Conservation (phyloP, 2,329 filamentous ascomycete genomes). For the Penicillium sp. region DNA sequence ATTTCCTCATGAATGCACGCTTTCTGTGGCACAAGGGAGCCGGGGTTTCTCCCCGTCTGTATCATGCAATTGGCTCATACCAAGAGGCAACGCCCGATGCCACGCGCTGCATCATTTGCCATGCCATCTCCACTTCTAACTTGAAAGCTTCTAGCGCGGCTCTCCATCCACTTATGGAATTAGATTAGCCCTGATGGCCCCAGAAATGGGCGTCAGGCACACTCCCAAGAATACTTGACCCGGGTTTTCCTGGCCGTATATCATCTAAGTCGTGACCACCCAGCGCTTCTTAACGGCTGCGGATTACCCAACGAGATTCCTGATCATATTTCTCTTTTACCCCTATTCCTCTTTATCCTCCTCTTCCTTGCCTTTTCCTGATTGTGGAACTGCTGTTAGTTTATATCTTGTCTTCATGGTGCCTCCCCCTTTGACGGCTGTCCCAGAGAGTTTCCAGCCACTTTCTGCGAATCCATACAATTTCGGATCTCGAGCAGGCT, state of each 20-base stretch:
- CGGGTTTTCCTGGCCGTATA: constrained; percentile 13
- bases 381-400: constrained; percentile 5
- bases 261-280: constrained; percentile 10
- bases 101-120: constrained; percentile 9
- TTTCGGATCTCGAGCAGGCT: constrained; percentile 30
- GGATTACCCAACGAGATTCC: constrained; percentile 1
- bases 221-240: constrained; percentile 11
- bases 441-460: constrained; percentile 31
- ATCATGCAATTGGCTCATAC: constrained; percentile 10
- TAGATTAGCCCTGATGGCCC: constrained; percentile 13
- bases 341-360: background rate
- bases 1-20: constrained; percentile 9
- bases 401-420: constrained; percentile 29
- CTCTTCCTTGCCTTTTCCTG: background rate
- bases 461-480: constrained; percentile 30
- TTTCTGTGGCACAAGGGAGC: constrained; percentile 1
- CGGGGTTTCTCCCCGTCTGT: constrained; percentile 6
- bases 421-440: constrained; percentile 29
- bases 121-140: constrained; percentile 15
- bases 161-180: constrained; percentile 21
- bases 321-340: background rate
- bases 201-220: constrained; percentile 23
- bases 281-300: constrained; percentile 8
- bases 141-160: constrained; percentile 24
- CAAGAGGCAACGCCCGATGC: constrained; percentile 6